Conservation (phyloP, 192 early-diverging fungal species). For the Coemansia sp. region DNA sequence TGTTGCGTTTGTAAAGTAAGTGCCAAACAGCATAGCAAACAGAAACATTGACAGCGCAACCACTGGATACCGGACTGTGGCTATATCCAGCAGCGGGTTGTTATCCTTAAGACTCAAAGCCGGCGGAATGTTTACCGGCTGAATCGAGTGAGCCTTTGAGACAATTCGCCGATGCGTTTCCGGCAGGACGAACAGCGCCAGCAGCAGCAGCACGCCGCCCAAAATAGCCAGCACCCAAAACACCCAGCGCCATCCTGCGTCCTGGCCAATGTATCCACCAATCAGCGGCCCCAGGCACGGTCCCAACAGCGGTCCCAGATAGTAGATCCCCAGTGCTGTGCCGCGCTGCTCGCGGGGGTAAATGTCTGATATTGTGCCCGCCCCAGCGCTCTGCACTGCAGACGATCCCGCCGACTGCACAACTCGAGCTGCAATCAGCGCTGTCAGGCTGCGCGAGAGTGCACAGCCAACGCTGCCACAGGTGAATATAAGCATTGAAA, state of each 20-base stretch:
- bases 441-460: slow-evolving; percentile 29
- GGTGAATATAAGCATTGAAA: slow-evolving; percentile 47
- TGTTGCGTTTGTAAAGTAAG: slow-evolving; percentile 55
- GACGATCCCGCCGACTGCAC: slow-evolving; percentile 54
- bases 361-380: slow-evolving; percentile 57
- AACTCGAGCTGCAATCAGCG: slow-evolving; percentile 52
- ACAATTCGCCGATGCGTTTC: slow-evolving; percentile 58
- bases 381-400: slow-evolving; percentile 53
- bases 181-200: slow-evolving; percentile 58
- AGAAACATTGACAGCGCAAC: slow-evolving; percentile 36
- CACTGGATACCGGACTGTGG: slow-evolving; percentile 32
- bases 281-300: slow-evolving; percentile 58
- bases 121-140: slow-evolving; percentile 39
- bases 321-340: slow-evolving; percentile 57
- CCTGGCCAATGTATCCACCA: slow-evolving; percentile 57
- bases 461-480: slow-evolving; percentile 55
- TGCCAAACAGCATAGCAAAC: slow-evolving; percentile 54
- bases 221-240: slow-evolving; percentile 63
- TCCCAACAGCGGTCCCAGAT: slow-evolving; percentile 53
- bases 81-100: slow-evolving; percentile 43
- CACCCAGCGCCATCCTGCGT: slow-evolving; percentile 57
- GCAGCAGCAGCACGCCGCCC: slow-evolving; percentile 50
- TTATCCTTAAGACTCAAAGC: slow-evolving; percentile 21
- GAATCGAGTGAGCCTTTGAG: slow-evolving; percentile 25
- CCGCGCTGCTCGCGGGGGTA: slow-evolving; percentile 57